Evolutionary conservation across 192 early-diverging fungal species (phyloP).

Genomic region (Linderina pennispora): DNA sequence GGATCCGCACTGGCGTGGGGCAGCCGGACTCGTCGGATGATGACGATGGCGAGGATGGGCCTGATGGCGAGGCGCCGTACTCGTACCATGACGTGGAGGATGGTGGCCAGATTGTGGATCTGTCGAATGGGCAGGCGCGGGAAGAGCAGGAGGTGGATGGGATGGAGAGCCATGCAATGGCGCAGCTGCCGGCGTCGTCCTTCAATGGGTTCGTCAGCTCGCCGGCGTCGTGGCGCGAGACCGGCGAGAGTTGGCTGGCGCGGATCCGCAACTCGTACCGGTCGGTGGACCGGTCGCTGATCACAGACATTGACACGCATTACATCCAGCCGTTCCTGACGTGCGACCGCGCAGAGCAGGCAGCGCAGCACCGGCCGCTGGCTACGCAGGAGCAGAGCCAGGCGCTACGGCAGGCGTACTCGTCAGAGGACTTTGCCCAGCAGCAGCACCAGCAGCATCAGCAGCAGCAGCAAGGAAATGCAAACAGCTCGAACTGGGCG

Average conservation of each 20-base stretch:
- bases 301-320: constrained; percentile 35
- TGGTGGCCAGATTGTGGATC: constrained; percentile 5
- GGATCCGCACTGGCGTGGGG: constrained; percentile 67
- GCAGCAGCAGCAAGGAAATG: background rate
- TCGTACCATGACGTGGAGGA: too few species aligned
- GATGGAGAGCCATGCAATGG: too few species aligned
- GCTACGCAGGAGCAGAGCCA: constrained; percentile 1
- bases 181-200: too few species aligned
- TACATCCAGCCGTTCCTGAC: constrained; percentile 39
- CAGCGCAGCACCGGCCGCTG: background rate
- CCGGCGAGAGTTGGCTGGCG: constrained; percentile 25
- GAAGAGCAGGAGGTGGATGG: too few species aligned
- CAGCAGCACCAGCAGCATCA: background rate
- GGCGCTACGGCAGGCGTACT: background rate
- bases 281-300: constrained; percentile 37
- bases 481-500: constrained; percentile 7
- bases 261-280: constrained; percentile 37
- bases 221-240: constrained; percentile 30
- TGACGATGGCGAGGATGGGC: constrained; percentile 15
- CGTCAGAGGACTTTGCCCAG: background rate
- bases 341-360: background rate
- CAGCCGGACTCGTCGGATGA: constrained; percentile 46
- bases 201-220: constrained; percentile 19
- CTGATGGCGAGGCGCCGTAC: too few species aligned
- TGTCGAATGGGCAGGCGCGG: too few species aligned